phyloP scores from a whole-genome alignment of 208 protist species.

The Angomonas deanei region DNA sequence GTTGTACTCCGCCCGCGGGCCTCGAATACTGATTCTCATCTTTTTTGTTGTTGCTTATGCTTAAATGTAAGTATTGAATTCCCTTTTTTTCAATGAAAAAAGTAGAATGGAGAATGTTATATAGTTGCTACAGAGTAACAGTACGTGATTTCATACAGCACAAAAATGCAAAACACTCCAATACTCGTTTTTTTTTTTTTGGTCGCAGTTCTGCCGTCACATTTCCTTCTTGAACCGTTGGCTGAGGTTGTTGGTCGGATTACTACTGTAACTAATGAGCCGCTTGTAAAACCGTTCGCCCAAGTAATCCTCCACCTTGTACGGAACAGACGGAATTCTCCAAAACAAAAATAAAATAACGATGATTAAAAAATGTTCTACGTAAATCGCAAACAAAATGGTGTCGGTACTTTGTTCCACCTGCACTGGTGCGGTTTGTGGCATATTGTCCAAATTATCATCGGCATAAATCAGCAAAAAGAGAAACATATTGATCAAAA shows the following conservation, averaged over 20 bases:
- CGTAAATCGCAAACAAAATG: background rate
- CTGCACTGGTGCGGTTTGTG: background rate
- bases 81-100: background rate
- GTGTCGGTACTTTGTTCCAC: background rate
- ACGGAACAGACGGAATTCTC: slow-evolving; percentile 34
- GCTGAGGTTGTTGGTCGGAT: no score
- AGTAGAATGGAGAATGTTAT: background rate
- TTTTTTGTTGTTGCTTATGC: no score
- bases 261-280: background rate
- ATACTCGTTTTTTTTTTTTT: slow-evolving; percentile 15
- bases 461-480: slow-evolving; percentile 9
- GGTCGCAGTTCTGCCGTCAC: no score
- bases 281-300: slow-evolving; percentile 15
- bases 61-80: no score
- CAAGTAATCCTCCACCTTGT: slow-evolving; percentile 25
- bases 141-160: no score
- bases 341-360: slow-evolving; percentile 36
- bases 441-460: no score
- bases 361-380: slow-evolving; percentile 39
- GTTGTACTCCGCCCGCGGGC: slow-evolving; percentile 27
- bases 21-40: slow-evolving; percentile 39
- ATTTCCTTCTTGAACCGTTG: no score
- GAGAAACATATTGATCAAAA: slow-evolving; percentile 54
- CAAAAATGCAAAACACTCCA: no score
- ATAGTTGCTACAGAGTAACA: background rate